Evolutionary conservation across 495 filamentous ascomycete genomes (phyloP), one percentile per base, ranked within the genome.

Genomic region (Lophium mytilinum): DNA sequence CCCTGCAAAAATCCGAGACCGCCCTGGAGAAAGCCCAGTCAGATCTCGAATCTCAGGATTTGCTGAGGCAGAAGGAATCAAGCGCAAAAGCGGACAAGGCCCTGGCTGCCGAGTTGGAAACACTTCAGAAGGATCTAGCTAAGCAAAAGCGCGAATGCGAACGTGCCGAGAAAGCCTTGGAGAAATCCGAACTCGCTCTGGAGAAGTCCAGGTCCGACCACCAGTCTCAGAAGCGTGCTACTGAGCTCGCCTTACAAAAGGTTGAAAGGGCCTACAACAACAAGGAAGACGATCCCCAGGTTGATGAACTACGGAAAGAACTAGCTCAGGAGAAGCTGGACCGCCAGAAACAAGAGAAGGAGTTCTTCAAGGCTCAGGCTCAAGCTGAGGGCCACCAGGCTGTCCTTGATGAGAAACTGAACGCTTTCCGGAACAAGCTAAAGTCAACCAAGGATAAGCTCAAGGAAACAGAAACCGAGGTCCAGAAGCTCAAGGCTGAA

Each of bases 371-470:
- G 56, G 52, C 61, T 5, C 43, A 73, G 15, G 63, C 63, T 5
- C 79, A 80, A 45, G 80, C 74, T 56, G 78, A 85, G 47, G 71
- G 72, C 14, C 77, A 81, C 40, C 80, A 77, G 40, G 71, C 78
- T 18, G 71, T 79, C 1, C 71, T 87, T 7, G 84, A 90, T 57
- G 80, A 78, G 52, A 87, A 82, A 65, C 68, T 92, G 33, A 84
- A 86, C 40, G 77, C 80, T 35, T 74, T 89, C 37, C 80, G 77
- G 55, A 78, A 75, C 30, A 90, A 92, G 65, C 69, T 90, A 9
- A 79, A 75, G 35, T 75, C 78, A 17, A 77, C 81, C 0, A 87
- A 86, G 58, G 83, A 86, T 36, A 79, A 85, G 63, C 79, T 90
- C n/a, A 87, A 86, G 62, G 75, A 78, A 65, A 70, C 72, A 14